Evolutionary conservation across 495 filamentous ascomycete genomes (phyloP), one percentile per base, ranked within the genome.

Genomic region (Amniculicola lignicola): DNA sequence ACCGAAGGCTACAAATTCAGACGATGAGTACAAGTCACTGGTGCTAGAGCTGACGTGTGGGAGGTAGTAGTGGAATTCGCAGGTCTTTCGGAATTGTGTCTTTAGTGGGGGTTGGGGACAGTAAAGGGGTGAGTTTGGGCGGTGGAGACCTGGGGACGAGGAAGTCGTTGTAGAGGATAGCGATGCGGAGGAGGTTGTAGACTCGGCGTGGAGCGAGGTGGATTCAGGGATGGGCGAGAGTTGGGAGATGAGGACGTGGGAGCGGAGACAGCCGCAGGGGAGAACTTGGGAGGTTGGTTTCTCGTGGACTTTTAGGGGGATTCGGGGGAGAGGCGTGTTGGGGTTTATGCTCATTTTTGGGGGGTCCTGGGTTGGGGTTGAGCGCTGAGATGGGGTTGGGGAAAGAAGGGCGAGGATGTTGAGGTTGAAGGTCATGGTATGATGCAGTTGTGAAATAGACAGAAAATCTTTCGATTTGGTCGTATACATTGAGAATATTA

Each of bases 1-100:
- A 29, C 21, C 43, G 5, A 3, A 47, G 2, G 21, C 43, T 6
- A 7, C 23, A 10, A 11, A 47, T 2, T 4, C 22, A 7, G 14
- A 4, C 23, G 11, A 7, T 2, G 53, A 48, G 24, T 56, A 56
- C 1, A 48, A 48, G 16, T 56, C 53, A n/a, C 25, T 19, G 2
- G 12, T 15, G 24, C 31, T 39, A 16, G 2, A 31, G 22, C 53
- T 56, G 31, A 56, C 18, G n/a, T 48, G 42, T 15, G 53, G 53
- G 19, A 56, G 22, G 53, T 56, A 56, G 53, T 56, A 56, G 1
- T 56, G 42, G 43, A 56, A 54, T 10, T 41, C 38, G 38, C 16
- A 10, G 12, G 46, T 25, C 28, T 27, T 38, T 22, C 3, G 37
- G 25, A 22, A 31, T 11, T 2, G 25, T 33, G 28, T 9, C 19